phyloP scores from a whole-genome alignment of 2,329 filamentous ascomycete species.

The Fusarium vanettenii region DNA sequence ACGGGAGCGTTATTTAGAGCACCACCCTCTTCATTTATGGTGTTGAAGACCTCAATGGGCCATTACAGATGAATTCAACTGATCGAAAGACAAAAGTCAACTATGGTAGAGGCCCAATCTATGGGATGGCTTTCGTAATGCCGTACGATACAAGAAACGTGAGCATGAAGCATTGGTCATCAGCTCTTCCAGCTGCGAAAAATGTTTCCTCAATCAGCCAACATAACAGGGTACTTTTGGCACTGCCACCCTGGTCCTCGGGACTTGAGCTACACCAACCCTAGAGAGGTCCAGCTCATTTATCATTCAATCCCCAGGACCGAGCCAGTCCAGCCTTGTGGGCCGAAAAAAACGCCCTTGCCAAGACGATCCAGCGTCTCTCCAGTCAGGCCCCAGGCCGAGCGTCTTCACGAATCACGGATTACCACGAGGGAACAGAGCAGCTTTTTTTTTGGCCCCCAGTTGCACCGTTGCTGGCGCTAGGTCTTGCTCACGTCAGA shows the following conservation, averaged over 20 bases:
- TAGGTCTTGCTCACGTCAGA: slow-evolving; percentile 22
- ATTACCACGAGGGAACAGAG: not conserved
- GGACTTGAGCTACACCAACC: slow-evolving; percentile 1
- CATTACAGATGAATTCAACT: not conserved
- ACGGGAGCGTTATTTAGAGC: not conserved
- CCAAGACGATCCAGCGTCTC: slow-evolving; percentile 4
- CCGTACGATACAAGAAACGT: not conserved
- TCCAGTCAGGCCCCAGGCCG: not conserved
- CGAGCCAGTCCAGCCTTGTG: slow-evolving; percentile 31
- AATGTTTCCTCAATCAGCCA: slow-evolving; percentile 15
- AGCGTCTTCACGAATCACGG: not conserved
- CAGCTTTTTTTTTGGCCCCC: not conserved
- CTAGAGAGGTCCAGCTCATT: slow-evolving; percentile 8
- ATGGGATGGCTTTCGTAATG: not conserved
- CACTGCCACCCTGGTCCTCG: not conserved
- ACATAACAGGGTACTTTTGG: slow-evolving; percentile 25
- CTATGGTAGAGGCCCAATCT: not conserved
- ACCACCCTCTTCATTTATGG: not conserved
- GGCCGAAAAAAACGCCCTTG: slow-evolving; percentile 2
- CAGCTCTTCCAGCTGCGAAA: slow-evolving; percentile 2
- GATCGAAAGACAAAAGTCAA: not conserved
- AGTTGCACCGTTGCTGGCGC: not conserved
- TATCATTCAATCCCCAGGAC: slow-evolving; percentile 18
- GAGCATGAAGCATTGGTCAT: not conserved
- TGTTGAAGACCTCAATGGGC: not conserved